phyloP scores from a whole-genome alignment of 2,329 filamentous ascomycete genomes.

The Alternaria gansuensis region DNA sequence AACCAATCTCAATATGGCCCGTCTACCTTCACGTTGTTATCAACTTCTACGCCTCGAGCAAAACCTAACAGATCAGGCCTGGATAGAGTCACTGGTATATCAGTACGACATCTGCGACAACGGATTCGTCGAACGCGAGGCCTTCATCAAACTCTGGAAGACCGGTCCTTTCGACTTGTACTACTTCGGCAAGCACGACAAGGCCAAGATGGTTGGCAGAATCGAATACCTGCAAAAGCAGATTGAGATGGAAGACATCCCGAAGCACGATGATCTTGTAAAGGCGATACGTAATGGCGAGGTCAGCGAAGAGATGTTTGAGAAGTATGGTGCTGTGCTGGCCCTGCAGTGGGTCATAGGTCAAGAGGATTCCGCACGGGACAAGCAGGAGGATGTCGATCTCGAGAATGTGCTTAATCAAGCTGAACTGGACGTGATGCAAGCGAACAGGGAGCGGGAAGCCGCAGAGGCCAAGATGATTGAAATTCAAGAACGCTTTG shows the following conservation, averaged over 20 bases:
- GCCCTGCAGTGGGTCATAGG: not conserved
- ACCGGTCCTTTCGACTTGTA: not conserved
- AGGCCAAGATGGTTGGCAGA: not conserved
- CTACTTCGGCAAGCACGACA: not conserved
- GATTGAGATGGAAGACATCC: not conserved
- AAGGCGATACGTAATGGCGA: not conserved
- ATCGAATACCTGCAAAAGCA: not conserved
- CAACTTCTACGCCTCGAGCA: not conserved
- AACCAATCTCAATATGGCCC: too few relatives aligned
- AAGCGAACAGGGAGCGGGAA: not conserved
- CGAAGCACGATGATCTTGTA: not conserved
- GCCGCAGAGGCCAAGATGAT: not conserved
- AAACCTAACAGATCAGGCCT: not conserved
- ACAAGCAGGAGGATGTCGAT: not conserved
- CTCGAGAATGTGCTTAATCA: not conserved
- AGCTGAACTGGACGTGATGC: not conserved
- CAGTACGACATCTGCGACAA: not conserved
- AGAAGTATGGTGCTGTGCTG: not conserved
- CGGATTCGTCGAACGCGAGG: not conserved
- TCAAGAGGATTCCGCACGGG: not conserved
- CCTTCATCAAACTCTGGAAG: not conserved
- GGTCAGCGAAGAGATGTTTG: not conserved
- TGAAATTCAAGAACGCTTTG: too few relatives aligned
- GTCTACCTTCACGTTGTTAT: not conserved
- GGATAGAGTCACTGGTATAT: not conserved